These are phyloP conservation scores for Hyparrhenia diplandra DNA, from an alignment of 176 grass and related monocot species.

Conservation along the genomic window DNA sequence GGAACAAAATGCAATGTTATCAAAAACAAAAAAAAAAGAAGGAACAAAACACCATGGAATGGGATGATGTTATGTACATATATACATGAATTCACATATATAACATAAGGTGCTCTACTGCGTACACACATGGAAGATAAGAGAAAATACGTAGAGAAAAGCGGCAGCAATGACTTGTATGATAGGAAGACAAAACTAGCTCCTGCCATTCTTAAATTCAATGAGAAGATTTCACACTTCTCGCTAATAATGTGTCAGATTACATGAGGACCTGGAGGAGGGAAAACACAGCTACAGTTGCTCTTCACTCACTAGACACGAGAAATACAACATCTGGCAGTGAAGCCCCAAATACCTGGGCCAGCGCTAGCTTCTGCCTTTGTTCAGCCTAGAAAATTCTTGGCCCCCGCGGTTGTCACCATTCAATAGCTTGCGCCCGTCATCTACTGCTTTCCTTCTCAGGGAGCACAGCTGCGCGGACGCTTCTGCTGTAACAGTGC, in stretches of 20 bases:
- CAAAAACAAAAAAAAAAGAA: too few species aligned
- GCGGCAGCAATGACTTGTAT: not conserved
- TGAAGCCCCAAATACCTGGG: constrained; percentile 73
- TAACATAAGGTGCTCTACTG: not conserved
- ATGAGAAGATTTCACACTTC: not conserved
- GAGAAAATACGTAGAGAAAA: not conserved
- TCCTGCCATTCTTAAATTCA: not conserved
- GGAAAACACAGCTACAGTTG: not conserved
- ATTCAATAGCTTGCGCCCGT: constrained; percentile 50
- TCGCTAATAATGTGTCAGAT: not conserved
- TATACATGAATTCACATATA: not conserved
- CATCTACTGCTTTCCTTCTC: constrained; percentile 67
- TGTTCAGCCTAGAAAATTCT: constrained; percentile 47
- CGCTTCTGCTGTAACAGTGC: constrained; percentile 20
- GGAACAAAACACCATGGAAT: not conserved
- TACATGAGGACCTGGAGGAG: not conserved
- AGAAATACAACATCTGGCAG: constrained; percentile 39
- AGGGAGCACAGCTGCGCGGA: constrained; percentile 56
- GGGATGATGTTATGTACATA: not conserved
- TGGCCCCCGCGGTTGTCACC: constrained; percentile 10
- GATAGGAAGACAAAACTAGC: not conserved
- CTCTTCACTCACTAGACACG: not conserved
- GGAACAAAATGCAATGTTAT: not conserved
- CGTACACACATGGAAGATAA: not conserved
- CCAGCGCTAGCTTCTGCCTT: constrained; percentile 60